These are phyloP conservation scores for Linaria vulgaris DNA, from an alignment of 257 asterid species.

Conservation along the genomic window DNA sequence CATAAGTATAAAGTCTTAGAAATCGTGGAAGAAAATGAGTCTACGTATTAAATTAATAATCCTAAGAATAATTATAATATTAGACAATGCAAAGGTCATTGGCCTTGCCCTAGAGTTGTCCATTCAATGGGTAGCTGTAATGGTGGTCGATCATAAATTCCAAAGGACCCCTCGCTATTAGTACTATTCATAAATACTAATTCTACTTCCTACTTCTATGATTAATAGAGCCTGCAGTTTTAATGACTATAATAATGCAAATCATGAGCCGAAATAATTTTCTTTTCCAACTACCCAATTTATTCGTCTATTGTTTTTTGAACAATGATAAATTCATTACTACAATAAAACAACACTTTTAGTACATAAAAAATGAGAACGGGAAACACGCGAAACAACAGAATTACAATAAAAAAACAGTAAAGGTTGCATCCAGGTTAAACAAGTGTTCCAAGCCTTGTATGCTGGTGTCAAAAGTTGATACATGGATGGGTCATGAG, in stretches of 20 bases:
- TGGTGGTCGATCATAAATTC: constrained; percentile 31
- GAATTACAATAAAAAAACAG: too few relatives aligned
- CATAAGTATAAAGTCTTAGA: background rate
- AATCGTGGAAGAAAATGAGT: constrained; percentile 34
- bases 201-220: constrained; percentile 21
- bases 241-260: constrained; percentile 25
- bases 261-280: constrained; percentile 23
- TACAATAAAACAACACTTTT: too few relatives aligned
- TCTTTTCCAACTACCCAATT: constrained; percentile 31
- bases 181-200: constrained; percentile 32
- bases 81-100: constrained; percentile 24
- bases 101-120: constrained; percentile 39
- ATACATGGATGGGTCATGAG: too few relatives aligned
- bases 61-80: too few relatives aligned
- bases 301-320: too few relatives aligned
- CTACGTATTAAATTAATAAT: constrained; percentile 28
- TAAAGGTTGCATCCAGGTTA: too few relatives aligned
- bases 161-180: constrained; percentile 23
- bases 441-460: too few relatives aligned
- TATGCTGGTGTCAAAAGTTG: too few relatives aligned
- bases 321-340: too few relatives aligned
- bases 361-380: too few relatives aligned
- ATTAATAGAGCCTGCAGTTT: constrained; percentile 30
- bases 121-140: constrained; percentile 28
- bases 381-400: too few relatives aligned